Evolutionary conservation across 495 filamentous ascomycete genomes (phyloP).

Genomic region (Hypoxylon lenormandii): DNA sequence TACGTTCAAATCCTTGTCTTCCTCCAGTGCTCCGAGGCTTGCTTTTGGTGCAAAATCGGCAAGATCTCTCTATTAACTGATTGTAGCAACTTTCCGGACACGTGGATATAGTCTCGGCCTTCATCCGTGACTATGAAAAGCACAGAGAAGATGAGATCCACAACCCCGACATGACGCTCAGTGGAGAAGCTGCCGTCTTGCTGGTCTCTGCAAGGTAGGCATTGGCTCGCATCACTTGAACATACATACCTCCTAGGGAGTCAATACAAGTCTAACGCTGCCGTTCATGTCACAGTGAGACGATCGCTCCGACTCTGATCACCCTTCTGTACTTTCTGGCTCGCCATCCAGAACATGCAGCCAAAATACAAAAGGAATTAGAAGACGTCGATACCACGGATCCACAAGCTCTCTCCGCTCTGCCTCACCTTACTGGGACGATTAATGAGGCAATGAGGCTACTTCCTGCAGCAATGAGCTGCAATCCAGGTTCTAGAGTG

Average conservation of each 20-base stretch:
- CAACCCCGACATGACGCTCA: no score
- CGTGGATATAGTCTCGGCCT: no score
- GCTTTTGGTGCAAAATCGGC: no score
- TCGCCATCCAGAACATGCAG: conserved; percentile 21
- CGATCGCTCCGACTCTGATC: conserved; percentile 1
- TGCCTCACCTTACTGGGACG: conserved; percentile 46
- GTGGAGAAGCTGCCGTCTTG: no score
- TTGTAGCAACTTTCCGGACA: no score
- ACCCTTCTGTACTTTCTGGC: conserved; percentile 16
- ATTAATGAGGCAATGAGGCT: conserved; percentile 64
- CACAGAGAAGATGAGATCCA: no score
- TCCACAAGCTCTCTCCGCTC: not conserved
- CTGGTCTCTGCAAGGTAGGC: no score
- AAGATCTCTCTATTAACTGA: no score
- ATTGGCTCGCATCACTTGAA: no score
- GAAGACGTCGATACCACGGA: conserved; percentile 1
- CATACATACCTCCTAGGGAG: no score
- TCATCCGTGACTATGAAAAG: no score
- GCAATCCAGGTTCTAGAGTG: conserved; percentile 44
- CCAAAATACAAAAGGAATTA: conserved; percentile 19
- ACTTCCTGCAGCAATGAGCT: conserved; percentile 56
- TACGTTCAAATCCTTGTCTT: not conserved
- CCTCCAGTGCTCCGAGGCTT: not conserved
- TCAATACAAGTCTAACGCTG: no score
- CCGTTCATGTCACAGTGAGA: conserved; percentile 1